These are phyloP conservation scores for Amanita rubescens DNA, from an alignment of 768 basidiomycete species.

Conservation along the genomic window DNA sequence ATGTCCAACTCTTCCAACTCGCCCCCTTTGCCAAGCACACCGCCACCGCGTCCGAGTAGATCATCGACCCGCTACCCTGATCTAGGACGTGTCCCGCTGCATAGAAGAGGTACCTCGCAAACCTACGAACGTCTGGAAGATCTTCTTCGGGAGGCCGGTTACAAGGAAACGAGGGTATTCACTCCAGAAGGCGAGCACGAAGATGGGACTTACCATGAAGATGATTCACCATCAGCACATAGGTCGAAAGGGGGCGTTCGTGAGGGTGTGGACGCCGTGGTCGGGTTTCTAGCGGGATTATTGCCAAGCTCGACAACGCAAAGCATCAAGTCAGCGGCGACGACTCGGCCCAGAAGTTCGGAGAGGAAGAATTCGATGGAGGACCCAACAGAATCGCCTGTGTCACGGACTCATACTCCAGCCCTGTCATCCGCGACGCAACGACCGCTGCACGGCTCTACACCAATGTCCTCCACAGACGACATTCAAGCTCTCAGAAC, in stretches of 20 bases:
- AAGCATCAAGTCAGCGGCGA: conserved; percentile 5
- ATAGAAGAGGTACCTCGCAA: conserved; percentile 70
- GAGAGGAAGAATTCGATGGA: conserved; percentile 9
- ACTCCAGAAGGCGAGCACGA: conserved; percentile 72
- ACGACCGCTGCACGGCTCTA: background rate
- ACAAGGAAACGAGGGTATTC: conserved; percentile 87
- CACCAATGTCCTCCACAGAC: conserved; percentile 3
- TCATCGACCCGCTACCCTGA: conserved; percentile 46
- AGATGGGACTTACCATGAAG: conserved; percentile 22
- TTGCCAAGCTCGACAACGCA: conserved; percentile 31
- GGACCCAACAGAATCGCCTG: conserved; percentile 5
- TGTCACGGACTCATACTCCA: conserved; percentile 4
- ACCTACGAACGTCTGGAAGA: conserved; percentile 84
- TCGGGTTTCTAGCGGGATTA: conserved; percentile 59
- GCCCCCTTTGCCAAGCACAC: conserved; percentile 35
- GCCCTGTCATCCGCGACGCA: background rate
- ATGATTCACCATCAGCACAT: conserved; percentile 9
- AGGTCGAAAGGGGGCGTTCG: conserved; percentile 28
- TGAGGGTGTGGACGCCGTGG: conserved; percentile 53
- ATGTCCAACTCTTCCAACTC: conserved; percentile 34
- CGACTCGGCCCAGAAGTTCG: background rate
- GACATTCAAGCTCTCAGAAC: background rate
- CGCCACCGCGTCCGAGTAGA: conserved; percentile 32
- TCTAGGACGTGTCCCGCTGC: conserved; percentile 58
- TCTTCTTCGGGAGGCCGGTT: conserved; percentile 79